Base-by-base conservation (phyloP, 1,284 basidiomycete species). In the Cerioporus squamosus region DNA sequence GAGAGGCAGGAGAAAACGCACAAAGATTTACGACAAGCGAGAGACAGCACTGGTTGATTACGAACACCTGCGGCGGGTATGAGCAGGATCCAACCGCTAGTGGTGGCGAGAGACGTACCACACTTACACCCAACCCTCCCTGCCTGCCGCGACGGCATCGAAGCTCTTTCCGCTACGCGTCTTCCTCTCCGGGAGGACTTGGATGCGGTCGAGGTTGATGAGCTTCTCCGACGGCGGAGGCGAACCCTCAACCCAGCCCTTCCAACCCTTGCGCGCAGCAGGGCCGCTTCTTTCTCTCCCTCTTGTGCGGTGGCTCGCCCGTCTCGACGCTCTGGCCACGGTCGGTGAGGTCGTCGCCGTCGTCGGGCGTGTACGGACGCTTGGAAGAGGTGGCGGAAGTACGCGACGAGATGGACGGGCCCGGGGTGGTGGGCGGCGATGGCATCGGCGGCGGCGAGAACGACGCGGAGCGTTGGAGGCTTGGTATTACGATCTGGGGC, bases 161-260 rank as follows among this genome's bases (percentile, higher is more conserved):
- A 92, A 92, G 72, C 83, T 89, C 76, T 90, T 92, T 54, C 90
- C 90, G 65, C 90, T 92, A 59, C 90, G 77, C 17, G 87, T 88
- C 65, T 87, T 81, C 60, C 90, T 76, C 74, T 91, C 89, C 59
- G 81, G 74, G 18, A 85, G 75, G 24, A 83, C 71, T 20, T 80
- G 76, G 50, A 88, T 85, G 57, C 81, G 77, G 69, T 93, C 85
- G 66, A 91, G 81, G 65, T 92, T 93, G 74, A 91, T 93, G 57
- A 91, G 75, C 70, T 88, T 93, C 67, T 86, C 86, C 22, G 87
- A 91, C 8, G 91, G 90, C 47, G 84, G 87, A 8, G 90, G 88
- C 12, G 88, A 90, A 61, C 88, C 88, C 75, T 91, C 90, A 18
- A 91, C 87, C 90, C 90, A 93, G 51, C 90, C 90, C 75, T 91